These are phyloP conservation scores for Talaromyces verruculosus DNA, from an alignment of 2,329 filamentous ascomycete genomes.

Conservation along the genomic window DNA sequence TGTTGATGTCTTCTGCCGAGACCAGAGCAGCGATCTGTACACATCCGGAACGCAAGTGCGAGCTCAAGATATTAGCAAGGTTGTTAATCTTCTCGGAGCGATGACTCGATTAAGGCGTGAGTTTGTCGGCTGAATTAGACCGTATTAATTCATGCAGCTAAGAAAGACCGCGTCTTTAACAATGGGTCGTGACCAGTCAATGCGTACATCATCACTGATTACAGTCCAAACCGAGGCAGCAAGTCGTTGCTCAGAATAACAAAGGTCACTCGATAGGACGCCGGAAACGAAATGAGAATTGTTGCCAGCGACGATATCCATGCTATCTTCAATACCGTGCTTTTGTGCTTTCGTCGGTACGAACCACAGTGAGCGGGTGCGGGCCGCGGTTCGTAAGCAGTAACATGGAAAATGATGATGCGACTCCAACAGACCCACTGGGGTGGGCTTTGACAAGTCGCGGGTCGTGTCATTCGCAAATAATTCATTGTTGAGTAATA, in stretches of 20 bases:
- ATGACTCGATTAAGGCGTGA: conserved; percentile 1
- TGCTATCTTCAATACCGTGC: neutral
- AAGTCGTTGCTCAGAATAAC: neutral
- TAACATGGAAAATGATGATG: neutral
- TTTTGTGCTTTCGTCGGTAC: neutral
- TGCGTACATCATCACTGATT: conserved; percentile 2
- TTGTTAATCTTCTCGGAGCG: neutral
- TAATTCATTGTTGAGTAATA: neutral
- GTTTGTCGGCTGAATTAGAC: conserved; percentile 12
- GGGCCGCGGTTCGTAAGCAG: conserved; percentile 5
- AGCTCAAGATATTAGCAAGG: neutral
- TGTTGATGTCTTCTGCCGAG: neutral
- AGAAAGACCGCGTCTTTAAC: conserved; percentile 6
- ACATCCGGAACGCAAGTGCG: neutral
- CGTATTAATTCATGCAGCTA: conserved; percentile 12
- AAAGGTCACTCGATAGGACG: neutral
- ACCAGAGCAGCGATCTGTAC: neutral
- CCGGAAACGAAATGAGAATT: neutral
- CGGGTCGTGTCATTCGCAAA: neutral
- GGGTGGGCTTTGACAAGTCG: neutral
- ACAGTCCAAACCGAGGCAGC: neutral
- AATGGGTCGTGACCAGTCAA: conserved; percentile 6
- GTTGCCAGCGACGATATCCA: neutral
- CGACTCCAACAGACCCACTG: conserved; percentile 9
- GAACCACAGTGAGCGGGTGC: neutral